Conservation (phyloP, 2,329 filamentous ascomycete genomes). For the Fusarium sp. region DNA sequence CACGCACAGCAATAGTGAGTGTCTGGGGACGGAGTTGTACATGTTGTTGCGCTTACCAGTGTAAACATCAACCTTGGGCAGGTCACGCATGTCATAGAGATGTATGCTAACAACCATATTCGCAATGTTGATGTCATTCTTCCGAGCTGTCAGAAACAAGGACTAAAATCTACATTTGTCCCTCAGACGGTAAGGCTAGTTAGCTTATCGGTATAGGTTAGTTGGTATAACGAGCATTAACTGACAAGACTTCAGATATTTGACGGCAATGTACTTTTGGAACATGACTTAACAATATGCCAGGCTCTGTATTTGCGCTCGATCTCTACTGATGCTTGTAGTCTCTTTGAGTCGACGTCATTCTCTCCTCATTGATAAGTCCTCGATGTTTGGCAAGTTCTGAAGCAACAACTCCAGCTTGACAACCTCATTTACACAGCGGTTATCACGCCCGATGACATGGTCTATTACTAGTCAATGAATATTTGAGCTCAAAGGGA, state of each 20-base stretch:
- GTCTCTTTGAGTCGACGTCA: neutral
- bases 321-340: neutral
- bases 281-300: neutral
- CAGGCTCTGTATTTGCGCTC: neutral
- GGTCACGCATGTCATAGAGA: conserved; percentile 7
- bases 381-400: neutral
- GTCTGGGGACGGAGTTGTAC: neutral
- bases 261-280: neutral
- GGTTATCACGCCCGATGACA: neutral
- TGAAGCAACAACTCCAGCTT: neutral
- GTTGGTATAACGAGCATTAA: conserved; percentile 2
- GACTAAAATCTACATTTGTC: conserved; percentile 1
- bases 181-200: neutral
- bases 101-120: neutral
- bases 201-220: neutral
- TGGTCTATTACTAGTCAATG: neutral
- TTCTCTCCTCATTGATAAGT: neutral
- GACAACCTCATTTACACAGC: neutral
- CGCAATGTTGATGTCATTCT: conserved; percentile 8
- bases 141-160: neutral
- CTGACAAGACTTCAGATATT: neutral
- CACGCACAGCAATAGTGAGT: neutral
- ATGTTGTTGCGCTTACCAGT: neutral
- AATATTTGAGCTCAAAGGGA: neutral
- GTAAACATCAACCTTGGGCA: neutral